Evolutionary conservation across 2,329 filamentous ascomycete species (phyloP).

Genomic region (Aspergillus transmontanensis): DNA sequence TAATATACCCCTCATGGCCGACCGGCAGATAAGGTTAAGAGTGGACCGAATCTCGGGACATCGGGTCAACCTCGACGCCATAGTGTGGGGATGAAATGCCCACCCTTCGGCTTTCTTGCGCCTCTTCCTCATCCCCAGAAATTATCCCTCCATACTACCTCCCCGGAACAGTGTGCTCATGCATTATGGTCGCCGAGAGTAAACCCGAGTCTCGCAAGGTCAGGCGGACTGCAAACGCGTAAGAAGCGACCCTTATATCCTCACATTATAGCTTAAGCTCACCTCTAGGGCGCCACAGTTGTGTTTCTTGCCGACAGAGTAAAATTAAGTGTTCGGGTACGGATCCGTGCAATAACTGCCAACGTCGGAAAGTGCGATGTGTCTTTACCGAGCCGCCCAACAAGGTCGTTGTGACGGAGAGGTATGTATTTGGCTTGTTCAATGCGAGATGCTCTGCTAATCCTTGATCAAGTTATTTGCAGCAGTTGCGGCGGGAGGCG

Average conservation of each 20-base stretch:
- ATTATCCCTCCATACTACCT: background rate
- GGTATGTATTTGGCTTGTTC: background rate
- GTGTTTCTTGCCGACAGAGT: background rate
- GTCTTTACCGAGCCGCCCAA: background rate
- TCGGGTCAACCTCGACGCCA: background rate
- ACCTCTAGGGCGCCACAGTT: background rate
- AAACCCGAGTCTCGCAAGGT: background rate
- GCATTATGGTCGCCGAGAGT: background rate
- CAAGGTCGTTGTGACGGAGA: background rate
- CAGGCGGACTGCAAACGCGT: background rate
- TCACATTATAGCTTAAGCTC: background rate
- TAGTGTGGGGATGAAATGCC: background rate
- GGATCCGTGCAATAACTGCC: background rate
- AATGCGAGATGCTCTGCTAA: background rate
- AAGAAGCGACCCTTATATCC: background rate
- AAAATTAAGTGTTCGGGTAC: background rate
- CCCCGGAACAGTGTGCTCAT: background rate
- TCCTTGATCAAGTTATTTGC: constrained; percentile 6
- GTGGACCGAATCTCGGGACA: background rate
- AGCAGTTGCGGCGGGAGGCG: constrained; percentile 25
- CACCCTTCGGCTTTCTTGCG: background rate
- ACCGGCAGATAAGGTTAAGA: background rate
- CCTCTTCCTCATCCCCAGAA: background rate
- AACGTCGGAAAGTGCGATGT: background rate
- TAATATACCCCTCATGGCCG: background rate